These are phyloP conservation scores for Leptographium procerum DNA, from an alignment of 2,329 filamentous ascomycete genomes.

Conservation along the genomic window DNA sequence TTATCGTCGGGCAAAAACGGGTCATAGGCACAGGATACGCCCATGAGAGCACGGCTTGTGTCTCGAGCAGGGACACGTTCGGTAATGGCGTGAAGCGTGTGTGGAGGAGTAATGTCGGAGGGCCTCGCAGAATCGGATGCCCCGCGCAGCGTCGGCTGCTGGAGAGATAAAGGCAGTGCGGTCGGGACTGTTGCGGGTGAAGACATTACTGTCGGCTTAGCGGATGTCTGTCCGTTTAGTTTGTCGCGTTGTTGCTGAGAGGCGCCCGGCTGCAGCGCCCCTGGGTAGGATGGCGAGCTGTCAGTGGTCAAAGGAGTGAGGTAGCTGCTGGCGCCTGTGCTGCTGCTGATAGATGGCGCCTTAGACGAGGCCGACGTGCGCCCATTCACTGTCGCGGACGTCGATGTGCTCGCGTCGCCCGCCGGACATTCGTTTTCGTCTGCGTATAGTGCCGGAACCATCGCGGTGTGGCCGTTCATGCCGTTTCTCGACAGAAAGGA, in stretches of 20 bases:
- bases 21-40: slow-evolving; percentile 50
- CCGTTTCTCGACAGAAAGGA: not conserved
- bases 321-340: slow-evolving; percentile 30
- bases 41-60: slow-evolving; percentile 39
- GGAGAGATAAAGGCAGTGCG: slow-evolving; percentile 39
- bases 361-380: not conserved
- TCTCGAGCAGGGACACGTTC: slow-evolving; percentile 46
- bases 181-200: slow-evolving; percentile 31
- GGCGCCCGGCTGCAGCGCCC: not conserved
- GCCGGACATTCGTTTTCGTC: slow-evolving; percentile 49
- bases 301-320: slow-evolving; percentile 39
- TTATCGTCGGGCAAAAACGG: slow-evolving; percentile 37
- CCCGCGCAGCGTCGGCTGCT: not conserved
- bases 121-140: slow-evolving; percentile 7
- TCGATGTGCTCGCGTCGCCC: slow-evolving; percentile 34
- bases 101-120: slow-evolving; percentile 17
- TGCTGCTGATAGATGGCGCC: slow-evolving; percentile 17
- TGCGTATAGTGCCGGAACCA: slow-evolving; percentile 14
- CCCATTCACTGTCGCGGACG: not conserved
- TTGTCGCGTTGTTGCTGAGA: not conserved
- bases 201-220: not conserved
- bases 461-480: not conserved
- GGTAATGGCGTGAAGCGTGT: slow-evolving; percentile 8
- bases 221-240: not conserved
- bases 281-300: slow-evolving; percentile 35